Base-by-base conservation (phyloP, 2,329 filamentous ascomycete species). In the Epichloe typhina region DNA sequence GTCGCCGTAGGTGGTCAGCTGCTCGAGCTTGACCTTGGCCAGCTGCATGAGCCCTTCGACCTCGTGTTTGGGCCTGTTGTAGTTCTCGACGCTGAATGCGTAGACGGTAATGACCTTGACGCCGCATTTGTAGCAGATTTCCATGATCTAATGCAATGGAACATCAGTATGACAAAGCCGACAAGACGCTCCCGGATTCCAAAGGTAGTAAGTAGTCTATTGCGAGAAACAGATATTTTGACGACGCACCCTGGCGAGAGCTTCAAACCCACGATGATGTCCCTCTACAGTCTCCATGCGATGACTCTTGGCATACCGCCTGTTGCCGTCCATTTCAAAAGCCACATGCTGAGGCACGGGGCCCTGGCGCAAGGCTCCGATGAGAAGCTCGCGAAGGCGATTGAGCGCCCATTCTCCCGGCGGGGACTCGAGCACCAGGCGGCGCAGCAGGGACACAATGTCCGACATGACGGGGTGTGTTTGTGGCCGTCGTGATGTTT, bases 281-380 rank as follows among this genome's bases (percentile, higher is more conserved):
- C 93, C 93, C 69, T 98, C 91, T 36, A 97, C 83, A 0, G 90
- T 95, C 72, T 98, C 93, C 65, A 98, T 95, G 56, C 91, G 83
- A 70, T 93, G 88, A 55, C 77, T 86, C 54, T 87, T 79, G 13
- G 93, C 93, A 71, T 94, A 98, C 44, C 93, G 84, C 61, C 93
- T 76, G 69, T 98, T 98, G 51, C 93, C 93, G 66, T 98, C 93
- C 93, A 98, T 98, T 59, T 96, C 91, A 64, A 98, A 98, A n/a
- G 93, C 93, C 54, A 98, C 81, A 79, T 98, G 93, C 62, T 88
- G 83, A 9, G 93, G 93, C 50, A 98, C 84, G 2, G 89, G 88
- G 0, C 93, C 93, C 68, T 96, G 91, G 62, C 84, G 84, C 50
- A 97, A 71, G 47, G 90, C 86, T 50, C 88, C 88, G 59, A 98